Evolutionary conservation across 345 rosid genomes (phyloP).

Genomic region (Syzygium aromaticum): DNA sequence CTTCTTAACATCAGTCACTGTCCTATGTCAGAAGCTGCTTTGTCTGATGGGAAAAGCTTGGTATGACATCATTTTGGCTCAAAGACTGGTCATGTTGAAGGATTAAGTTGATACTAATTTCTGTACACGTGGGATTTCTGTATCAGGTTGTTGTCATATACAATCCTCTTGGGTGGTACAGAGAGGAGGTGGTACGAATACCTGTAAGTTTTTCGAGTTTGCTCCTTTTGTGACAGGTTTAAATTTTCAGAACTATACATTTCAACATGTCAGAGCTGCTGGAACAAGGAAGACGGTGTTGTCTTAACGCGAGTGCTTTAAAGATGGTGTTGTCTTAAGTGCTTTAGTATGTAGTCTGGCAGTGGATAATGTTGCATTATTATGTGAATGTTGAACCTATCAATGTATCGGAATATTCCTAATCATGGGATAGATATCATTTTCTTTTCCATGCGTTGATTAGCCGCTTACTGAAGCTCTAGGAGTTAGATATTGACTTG

Average conservation of each 20-base stretch:
- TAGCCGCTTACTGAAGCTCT: not conserved
- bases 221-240: conserved; percentile 31
- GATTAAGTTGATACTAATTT: not conserved
- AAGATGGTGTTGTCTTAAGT: not conserved
- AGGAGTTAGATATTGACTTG: not conserved
- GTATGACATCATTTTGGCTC: conserved; percentile 23
- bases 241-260: not conserved
- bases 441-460: not conserved
- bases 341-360: not conserved
- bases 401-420: not conserved
- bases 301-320: not conserved
- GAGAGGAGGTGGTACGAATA: conserved; percentile 71
- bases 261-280: not conserved
- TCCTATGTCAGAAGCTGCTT: conserved; percentile 72
- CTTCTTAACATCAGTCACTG: conserved; percentile 90
- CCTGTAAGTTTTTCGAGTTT: conserved; percentile 45
- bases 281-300: not conserved
- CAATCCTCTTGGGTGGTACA: conserved; percentile 86
- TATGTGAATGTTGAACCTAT: not conserved
- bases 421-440: not conserved
- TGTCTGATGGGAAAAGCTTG: conserved; percentile 59
- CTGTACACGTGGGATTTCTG: not conserved
- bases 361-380: not conserved
- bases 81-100: not conserved
- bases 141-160: conserved; percentile 60